Base-by-base conservation (phyloP, 75 land plant genomes). In the Picea glauca region DNA sequence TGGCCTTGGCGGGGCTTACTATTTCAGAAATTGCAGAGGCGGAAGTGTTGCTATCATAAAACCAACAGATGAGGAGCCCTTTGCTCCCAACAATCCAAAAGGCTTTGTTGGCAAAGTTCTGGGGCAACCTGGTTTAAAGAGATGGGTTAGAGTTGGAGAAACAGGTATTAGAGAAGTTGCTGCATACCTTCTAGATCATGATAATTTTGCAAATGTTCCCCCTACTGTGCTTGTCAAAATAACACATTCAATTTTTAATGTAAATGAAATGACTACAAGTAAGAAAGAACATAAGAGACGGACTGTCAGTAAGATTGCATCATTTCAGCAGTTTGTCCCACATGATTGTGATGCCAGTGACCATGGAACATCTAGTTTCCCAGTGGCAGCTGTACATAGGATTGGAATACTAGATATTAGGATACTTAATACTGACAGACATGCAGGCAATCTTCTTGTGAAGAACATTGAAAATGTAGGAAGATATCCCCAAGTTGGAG, bases 1-100 rank as follows among this genome's bases (percentile, higher is more conserved):
- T 78, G 96, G 96, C 15, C 91, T 94, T 79, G 96, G 96, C 1
- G 96, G 96, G 30, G 94, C 95, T 11, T 94, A 94, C 62, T 94
- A 88, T 77, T 94, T 94, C 72, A 82, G 90, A 60, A 92, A 92
- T 75, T 32, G 17, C 40, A 85, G 78, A 77, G 96, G 96, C 23
- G 91, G 90, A 59, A 87, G 77, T 81, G 76, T 92, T 79, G 96
- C 96, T 13, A 94, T 94, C 75, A 88, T 94, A 60, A 94, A 94
- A 58, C 96, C 96, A 18, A 94, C 96, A 7, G 96, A 94, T 81
- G 96, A 94, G 76, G 96, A 94, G 68, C 96, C 96, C 2, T 94
- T 92, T 83, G 96, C 96, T 2, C 96, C 96, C 58, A 94, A 94
- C 70, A 94, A 94, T 60, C 96, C 96, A 2, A 94, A 94, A 74